Conservation (phyloP, 345 rosid genomes). For the Hevea brasiliensis region DNA sequence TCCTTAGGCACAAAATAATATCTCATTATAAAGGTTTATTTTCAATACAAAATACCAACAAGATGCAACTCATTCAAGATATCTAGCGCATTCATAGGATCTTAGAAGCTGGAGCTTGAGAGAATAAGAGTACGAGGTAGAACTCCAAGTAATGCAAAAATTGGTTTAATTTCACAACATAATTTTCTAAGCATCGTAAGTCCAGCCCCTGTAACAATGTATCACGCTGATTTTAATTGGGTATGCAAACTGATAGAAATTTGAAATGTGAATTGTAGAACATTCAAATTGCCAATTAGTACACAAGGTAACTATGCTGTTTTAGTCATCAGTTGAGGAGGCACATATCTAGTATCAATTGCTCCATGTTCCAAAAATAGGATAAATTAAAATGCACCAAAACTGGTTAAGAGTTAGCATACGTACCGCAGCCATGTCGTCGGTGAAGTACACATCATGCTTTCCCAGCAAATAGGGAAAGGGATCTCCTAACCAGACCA, state of each 20-base stretch:
- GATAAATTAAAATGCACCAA: neutral
- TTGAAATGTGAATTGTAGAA: neutral
- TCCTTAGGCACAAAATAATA: neutral
- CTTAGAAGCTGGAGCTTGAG: neutral
- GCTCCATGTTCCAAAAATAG: neutral
- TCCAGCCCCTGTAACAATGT: neutral
- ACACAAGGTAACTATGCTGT: neutral
- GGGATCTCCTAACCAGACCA: conserved; percentile 95
- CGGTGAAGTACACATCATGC: conserved; percentile 94
- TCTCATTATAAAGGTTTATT: neutral
- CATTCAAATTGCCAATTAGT: neutral
- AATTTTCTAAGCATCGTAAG: neutral
- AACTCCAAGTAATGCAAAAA: neutral
- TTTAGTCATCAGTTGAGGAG: neutral
- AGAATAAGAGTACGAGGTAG: neutral
- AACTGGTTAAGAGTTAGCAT: conserved; percentile 3
- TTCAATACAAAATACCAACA: neutral
- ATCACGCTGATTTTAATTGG: neutral
- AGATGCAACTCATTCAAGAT: neutral
- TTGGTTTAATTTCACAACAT: neutral
- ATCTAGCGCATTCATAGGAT: neutral
- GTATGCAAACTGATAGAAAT: neutral
- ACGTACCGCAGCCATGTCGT: conserved; percentile 83
- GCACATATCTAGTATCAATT: neutral
- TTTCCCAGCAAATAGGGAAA: conserved; percentile 69